Percentiles rank a stretch among this genome's conserved stretches.
phyloP scores from a whole-genome alignment of 192 early-diverging fungal genomes.

The Lobulomyces angularis region DNA sequence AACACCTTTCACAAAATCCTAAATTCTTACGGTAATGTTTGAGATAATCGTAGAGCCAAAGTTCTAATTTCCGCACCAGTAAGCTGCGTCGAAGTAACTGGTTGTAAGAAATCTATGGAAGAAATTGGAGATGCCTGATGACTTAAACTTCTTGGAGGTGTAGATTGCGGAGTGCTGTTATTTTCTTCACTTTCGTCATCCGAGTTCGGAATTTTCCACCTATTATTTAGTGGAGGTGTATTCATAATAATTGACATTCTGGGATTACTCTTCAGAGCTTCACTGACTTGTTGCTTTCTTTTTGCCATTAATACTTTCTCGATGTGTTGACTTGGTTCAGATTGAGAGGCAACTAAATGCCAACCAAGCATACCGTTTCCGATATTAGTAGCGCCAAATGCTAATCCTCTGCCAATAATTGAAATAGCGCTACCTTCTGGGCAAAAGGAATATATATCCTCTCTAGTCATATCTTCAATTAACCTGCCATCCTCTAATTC shows the following conservation, averaged over 20 bases:
- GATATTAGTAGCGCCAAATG: slow-evolving; percentile 32
- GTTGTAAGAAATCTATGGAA: slow-evolving; percentile 8
- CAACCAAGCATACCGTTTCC: slow-evolving; percentile 40
- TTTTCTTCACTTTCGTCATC: no score
- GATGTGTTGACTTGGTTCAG: slow-evolving; percentile 17
- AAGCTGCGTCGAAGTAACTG: slow-evolving; percentile 13
- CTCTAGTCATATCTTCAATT: slow-evolving; percentile 13
- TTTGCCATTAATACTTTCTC: slow-evolving; percentile 10
- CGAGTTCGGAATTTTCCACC: no score
- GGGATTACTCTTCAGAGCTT: slow-evolving; percentile 15
- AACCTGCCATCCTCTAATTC: slow-evolving; percentile 13
- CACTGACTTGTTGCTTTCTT: slow-evolving; percentile 8
- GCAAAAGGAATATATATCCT: slow-evolving; percentile 22
- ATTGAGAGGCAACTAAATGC: slow-evolving; percentile 31
- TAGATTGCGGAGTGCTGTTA: slow-evolving; percentile 7
- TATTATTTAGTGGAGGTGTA: neutral
- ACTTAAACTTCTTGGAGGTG: neutral
- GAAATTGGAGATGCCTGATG: slow-evolving; percentile 1
- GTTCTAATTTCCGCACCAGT: slow-evolving; percentile 15
- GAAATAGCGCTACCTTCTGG: slow-evolving; percentile 24
- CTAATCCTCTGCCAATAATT: slow-evolving; percentile 18
- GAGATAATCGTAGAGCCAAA: slow-evolving; percentile 22
- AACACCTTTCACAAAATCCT: neutral
- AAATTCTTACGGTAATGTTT: slow-evolving; percentile 12
- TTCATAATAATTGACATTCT: slow-evolving; percentile 4